Conservation (phyloP, 164 flowering plant species). For the Malania oleifera region DNA sequence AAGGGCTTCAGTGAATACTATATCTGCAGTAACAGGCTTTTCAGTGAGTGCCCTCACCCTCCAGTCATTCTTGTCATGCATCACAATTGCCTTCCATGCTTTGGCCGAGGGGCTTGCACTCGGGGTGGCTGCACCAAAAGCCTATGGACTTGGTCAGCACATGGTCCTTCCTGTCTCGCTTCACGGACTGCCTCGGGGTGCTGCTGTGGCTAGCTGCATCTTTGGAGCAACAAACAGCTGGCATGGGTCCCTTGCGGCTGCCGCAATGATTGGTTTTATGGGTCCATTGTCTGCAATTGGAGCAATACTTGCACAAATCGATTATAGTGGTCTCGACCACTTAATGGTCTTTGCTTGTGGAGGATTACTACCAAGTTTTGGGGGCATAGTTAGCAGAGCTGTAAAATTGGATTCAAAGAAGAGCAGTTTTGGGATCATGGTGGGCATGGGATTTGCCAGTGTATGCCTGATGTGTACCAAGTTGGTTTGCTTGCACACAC, state of each 20-base stretch:
- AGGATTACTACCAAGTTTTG: slow-evolving; percentile 64
- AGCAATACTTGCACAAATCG: slow-evolving; percentile 83
- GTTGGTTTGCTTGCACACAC: slow-evolving; percentile 86
- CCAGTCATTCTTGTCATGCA: slow-evolving; percentile 75
- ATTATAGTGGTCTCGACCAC: slow-evolving; percentile 78
- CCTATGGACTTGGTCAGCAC: slow-evolving; percentile 85
- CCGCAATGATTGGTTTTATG: slow-evolving; percentile 70
- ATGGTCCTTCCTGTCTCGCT: slow-evolving; percentile 89
- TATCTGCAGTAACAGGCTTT: slow-evolving; percentile 37
- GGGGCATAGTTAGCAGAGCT: slow-evolving; percentile 49
- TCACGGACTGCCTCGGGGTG: slow-evolving; percentile 94
- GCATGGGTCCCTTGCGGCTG: slow-evolving; percentile 71
- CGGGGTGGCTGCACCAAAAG: slow-evolving; percentile 97
- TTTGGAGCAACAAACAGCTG: slow-evolving; percentile 88
- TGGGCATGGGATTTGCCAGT: slow-evolving; percentile 58
- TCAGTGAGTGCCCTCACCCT: slow-evolving; percentile 67
- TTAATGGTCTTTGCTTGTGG: slow-evolving; percentile 94
- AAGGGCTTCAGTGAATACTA: slow-evolving; percentile 38
- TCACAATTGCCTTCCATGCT: slow-evolving; percentile 73
- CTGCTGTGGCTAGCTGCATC: slow-evolving; percentile 91
- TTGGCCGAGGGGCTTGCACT: slow-evolving; percentile 87
- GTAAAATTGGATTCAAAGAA: slow-evolving; percentile 45
- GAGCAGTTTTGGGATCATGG: slow-evolving; percentile 49
- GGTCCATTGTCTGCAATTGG: slow-evolving; percentile 88
- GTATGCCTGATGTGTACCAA: slow-evolving; percentile 67